A percentile compares a stretch with the other conserved stretches of the same genome.
Evolutionary conservation across 768 basidiomycete genomes (phyloP).

Genomic region (Baorangia bicolor): DNA sequence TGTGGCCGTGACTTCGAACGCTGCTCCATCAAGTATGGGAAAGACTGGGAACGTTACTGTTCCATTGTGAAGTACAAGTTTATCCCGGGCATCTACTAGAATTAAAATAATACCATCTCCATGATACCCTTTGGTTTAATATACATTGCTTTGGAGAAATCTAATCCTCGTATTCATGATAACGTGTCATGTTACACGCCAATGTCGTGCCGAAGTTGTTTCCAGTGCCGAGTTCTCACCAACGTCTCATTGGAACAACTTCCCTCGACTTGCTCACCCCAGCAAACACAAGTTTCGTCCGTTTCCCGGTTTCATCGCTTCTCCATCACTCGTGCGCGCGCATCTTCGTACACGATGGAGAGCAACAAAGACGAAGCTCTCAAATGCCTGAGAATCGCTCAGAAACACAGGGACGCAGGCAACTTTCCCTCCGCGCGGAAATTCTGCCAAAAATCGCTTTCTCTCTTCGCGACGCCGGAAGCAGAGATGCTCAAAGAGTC

Average conservation of each 20-base stretch:
- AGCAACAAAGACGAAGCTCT: slow-evolving; percentile 90
- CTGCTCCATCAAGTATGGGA: slow-evolving; percentile 89
- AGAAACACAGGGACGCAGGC: slow-evolving; percentile 66
- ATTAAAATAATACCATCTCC: slow-evolving; percentile 12
- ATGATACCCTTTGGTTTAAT: slow-evolving; percentile 8
- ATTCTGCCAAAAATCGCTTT: slow-evolving; percentile 86
- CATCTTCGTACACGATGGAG: slow-evolving; percentile 50
- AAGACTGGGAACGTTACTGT: slow-evolving; percentile 93
- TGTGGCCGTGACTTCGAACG: slow-evolving; percentile 94
- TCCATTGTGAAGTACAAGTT: slow-evolving; percentile 86
- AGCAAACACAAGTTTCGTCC: slow-evolving; percentile 5
- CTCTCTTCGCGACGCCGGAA: slow-evolving; percentile 77
- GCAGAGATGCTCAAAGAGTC: slow-evolving; percentile 64
- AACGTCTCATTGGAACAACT: slow-evolving; percentile 5
- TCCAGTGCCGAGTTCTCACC: slow-evolving; percentile 26
- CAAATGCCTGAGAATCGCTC: slow-evolving; percentile 77
- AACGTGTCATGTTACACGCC: slow-evolving; percentile 9
- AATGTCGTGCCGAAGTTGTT: slow-evolving; percentile 1
- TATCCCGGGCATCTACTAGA: slow-evolving; percentile 81
- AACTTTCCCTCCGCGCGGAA: slow-evolving; percentile 80
- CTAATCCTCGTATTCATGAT: background rate
- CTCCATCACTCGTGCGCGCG: slow-evolving; percentile 8
- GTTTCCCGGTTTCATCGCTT: slow-evolving; percentile 2
- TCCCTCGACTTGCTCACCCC: background rate
- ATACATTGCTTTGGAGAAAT: background rate